Conservation (phyloP, 192 early-diverging fungal species). For the Entomortierella lignicola region DNA sequence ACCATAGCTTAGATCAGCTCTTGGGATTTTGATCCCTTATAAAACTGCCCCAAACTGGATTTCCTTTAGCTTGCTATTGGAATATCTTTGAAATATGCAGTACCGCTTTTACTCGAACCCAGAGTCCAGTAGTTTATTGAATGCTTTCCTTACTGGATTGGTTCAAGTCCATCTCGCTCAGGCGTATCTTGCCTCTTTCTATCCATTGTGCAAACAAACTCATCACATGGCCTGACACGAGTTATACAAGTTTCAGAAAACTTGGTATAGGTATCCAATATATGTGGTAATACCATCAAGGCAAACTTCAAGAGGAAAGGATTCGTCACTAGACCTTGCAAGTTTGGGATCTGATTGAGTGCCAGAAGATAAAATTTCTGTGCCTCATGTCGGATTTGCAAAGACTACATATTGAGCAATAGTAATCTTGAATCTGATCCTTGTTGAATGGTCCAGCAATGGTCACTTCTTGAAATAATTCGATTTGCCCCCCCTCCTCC, state of each 20-base stretch:
- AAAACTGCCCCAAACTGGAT: conserved; percentile 2
- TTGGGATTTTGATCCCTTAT: not conserved
- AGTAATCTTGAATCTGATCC: too few species aligned
- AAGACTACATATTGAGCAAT: too few species aligned
- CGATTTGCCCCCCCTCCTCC: too few species aligned
- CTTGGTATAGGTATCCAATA: not conserved
- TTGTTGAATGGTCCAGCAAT: too few species aligned
- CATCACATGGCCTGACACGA: conserved; percentile 3
- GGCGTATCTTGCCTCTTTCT: not conserved
- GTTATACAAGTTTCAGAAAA: not conserved
- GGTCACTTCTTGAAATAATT: too few species aligned
- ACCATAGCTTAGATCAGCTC: conserved; percentile 5
- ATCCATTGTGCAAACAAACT: conserved; percentile 8
- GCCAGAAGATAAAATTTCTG: conserved; percentile 2
- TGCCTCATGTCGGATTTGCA: too few species aligned
- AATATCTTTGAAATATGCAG: not conserved
- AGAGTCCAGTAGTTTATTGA: not conserved
- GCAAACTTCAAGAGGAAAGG: conserved; percentile 19
- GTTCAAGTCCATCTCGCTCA: not conserved
- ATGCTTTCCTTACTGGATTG: not conserved
- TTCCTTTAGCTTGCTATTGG: conserved; percentile 3
- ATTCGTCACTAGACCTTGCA: conserved; percentile 17
- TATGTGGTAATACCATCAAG: not conserved
- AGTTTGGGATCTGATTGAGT: not conserved
- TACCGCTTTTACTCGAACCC: not conserved